Percentiles rank a stretch among this genome's conserved stretches.
Evolutionary conservation across 2,329 filamentous ascomycete species (phyloP).

Genomic region (Thermoascus crustaceus): DNA sequence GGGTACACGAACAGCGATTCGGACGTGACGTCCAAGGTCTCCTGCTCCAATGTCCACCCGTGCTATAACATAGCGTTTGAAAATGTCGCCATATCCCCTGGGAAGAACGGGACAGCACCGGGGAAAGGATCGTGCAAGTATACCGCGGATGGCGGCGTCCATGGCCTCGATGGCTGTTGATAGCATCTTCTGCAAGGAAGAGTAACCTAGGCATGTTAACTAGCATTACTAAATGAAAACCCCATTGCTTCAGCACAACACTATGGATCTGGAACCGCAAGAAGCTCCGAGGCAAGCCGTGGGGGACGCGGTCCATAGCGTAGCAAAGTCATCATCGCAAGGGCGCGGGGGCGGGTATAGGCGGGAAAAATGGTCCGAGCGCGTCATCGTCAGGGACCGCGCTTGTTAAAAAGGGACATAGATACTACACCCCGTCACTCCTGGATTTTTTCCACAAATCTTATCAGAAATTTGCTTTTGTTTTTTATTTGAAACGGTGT

Average conservation of each 20-base stretch:
- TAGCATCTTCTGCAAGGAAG: too few relatives aligned
- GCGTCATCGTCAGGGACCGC: not conserved
- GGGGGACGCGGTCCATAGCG: too few relatives aligned
- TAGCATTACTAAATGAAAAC: too few relatives aligned
- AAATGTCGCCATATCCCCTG: constrained; percentile 29
- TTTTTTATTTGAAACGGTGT: too few relatives aligned
- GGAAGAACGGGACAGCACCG: constrained; percentile 23
- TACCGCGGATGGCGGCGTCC: constrained; percentile 30
- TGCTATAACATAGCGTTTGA: constrained; percentile 45
- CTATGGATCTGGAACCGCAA: not conserved
- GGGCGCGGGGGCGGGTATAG: not conserved
- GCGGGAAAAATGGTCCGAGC: constrained; percentile 2
- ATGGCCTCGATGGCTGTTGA: constrained; percentile 22
- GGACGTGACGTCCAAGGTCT: constrained; percentile 34
- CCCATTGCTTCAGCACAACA: not conserved
- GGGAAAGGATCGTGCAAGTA: constrained; percentile 31
- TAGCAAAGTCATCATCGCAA: constrained; percentile 1
- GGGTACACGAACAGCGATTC: constrained; percentile 34
- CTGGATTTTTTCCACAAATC: too few relatives aligned
- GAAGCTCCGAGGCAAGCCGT: not conserved
- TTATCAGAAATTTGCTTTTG: too few relatives aligned
- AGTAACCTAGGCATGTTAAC: too few relatives aligned
- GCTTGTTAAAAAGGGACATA: not conserved
- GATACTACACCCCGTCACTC: too few relatives aligned
- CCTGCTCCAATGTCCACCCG: constrained; percentile 41